Evolutionary conservation across 208 protist species (phyloP).

Genomic region (Tetramitus jugosus): DNA sequence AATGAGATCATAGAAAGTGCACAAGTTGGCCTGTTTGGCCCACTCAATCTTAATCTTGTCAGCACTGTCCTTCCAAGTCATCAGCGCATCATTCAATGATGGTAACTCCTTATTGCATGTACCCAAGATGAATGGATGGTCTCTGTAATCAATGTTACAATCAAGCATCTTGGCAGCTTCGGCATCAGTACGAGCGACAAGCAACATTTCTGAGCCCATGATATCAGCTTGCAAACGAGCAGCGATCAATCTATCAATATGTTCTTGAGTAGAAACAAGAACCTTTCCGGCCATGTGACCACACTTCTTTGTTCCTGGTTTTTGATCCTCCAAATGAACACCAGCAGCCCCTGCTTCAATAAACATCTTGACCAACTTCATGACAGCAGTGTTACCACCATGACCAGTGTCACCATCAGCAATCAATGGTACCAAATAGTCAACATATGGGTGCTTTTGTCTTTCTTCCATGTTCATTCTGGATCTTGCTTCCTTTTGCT

Average conservation of each 20-base stretch:
- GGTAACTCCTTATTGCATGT: slow-evolving; percentile 41
- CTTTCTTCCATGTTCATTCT: slow-evolving; percentile 41
- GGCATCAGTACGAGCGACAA: slow-evolving; percentile 64
- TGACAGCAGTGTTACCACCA: slow-evolving; percentile 60
- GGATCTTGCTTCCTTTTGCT: slow-evolving; percentile 41
- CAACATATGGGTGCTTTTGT: slow-evolving; percentile 34
- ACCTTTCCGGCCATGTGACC: slow-evolving; percentile 58
- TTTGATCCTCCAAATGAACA: slow-evolving; percentile 72
- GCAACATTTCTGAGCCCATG: slow-evolving; percentile 50
- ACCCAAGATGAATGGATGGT: slow-evolving; percentile 64
- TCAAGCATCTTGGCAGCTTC: slow-evolving; percentile 60
- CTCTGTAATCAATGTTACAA: slow-evolving; percentile 56
- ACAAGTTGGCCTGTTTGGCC: slow-evolving; percentile 37
- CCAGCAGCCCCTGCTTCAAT: slow-evolving; percentile 63
- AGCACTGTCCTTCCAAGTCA: not conserved
- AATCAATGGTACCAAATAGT: slow-evolving; percentile 62
- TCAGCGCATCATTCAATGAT: slow-evolving; percentile 26
- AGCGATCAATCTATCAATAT: slow-evolving; percentile 50
- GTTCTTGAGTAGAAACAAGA: slow-evolving; percentile 52
- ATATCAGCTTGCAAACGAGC: slow-evolving; percentile 59
- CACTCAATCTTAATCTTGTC: slow-evolving; percentile 31
- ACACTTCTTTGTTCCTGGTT: slow-evolving; percentile 67
- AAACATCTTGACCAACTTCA: slow-evolving; percentile 68
- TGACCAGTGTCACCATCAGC: slow-evolving; percentile 73
- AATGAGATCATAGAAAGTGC: slow-evolving; percentile 40